Conservation (phyloP, 768 basidiomycete genomes). For the Leucocoprinus birnbaumii region DNA sequence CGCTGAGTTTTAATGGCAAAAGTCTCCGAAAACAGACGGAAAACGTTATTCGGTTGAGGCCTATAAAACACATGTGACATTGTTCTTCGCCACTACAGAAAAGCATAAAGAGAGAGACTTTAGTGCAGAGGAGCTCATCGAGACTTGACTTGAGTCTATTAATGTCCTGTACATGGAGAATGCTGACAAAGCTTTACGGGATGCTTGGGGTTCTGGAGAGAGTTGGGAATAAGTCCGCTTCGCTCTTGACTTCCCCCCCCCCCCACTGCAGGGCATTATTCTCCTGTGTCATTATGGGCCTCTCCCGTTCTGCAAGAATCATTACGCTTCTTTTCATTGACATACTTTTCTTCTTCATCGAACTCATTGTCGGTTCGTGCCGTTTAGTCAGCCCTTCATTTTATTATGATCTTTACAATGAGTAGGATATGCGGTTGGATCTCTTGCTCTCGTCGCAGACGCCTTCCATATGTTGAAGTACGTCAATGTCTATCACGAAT, state of each 20-base stretch:
- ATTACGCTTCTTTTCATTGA: constrained; percentile 81
- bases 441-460: constrained; percentile 92
- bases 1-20: no score
- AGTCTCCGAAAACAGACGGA: no score
- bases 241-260: neutral
- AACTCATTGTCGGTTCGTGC: constrained; percentile 70
- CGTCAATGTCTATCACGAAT: constrained; percentile 22
- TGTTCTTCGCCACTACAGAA: no score
- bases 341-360: constrained; percentile 81
- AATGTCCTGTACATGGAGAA: neutral
- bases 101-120: no score
- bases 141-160: no score
- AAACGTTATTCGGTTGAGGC: no score
- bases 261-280: neutral
- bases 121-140: no score
- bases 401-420: constrained; percentile 15
- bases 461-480: constrained; percentile 99
- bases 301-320: constrained; percentile 74
- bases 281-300: constrained; percentile 24
- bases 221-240: neutral
- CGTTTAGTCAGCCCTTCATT: neutral
- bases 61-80: no score
- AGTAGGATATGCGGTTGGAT: constrained; percentile 91
- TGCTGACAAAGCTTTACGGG: constrained; percentile 3
- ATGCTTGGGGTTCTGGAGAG: neutral